These are phyloP conservation scores for Clitopilus hobsonii DNA, from an alignment of 768 basidiomycete genomes.

Conservation along the genomic window DNA sequence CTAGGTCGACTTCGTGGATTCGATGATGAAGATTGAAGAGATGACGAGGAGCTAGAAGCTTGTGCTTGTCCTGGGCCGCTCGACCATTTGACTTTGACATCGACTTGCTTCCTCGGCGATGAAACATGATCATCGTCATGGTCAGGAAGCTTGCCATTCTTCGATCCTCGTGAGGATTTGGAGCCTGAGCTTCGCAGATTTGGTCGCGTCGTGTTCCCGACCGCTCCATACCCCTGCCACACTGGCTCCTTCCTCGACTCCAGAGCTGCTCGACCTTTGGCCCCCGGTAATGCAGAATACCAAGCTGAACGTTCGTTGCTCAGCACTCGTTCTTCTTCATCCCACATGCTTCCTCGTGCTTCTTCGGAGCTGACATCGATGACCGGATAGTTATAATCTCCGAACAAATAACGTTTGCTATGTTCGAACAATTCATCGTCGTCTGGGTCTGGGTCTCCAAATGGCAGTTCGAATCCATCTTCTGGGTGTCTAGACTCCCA, in stretches of 20 bases:
- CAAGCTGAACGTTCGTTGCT: constrained; percentile 70
- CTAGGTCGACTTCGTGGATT: not conserved
- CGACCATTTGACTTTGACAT: constrained; percentile 44
- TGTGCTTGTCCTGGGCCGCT: constrained; percentile 15
- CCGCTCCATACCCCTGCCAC: constrained; percentile 58
- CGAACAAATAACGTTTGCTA: constrained; percentile 78
- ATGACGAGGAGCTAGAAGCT: constrained; percentile 1
- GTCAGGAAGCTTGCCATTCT: constrained; percentile 34
- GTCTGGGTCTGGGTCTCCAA: constrained; percentile 60
- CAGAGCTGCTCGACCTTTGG: constrained; percentile 34
- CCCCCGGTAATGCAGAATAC: constrained; percentile 56
- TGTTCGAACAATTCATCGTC: constrained; percentile 77
- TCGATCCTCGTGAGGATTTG: not conserved
- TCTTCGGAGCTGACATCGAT: constrained; percentile 83
- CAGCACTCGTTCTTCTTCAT: constrained; percentile 83
- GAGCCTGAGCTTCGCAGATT: constrained; percentile 3
- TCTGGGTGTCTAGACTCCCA: constrained; percentile 28
- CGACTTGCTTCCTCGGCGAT: constrained; percentile 22
- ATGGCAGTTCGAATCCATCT: constrained; percentile 58
- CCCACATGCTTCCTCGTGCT: constrained; percentile 64
- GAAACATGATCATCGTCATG: constrained; percentile 37
- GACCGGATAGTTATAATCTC: constrained; percentile 86
- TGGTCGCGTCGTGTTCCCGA: constrained; percentile 27
- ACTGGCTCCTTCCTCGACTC: constrained; percentile 32
- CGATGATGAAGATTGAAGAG: not conserved